Percentiles rank a stretch among this genome's conserved stretches.
These are phyloP conservation scores for Melaleuca alternifolia DNA, from an alignment of 345 rosid genomes.

Conservation along the genomic window DNA sequence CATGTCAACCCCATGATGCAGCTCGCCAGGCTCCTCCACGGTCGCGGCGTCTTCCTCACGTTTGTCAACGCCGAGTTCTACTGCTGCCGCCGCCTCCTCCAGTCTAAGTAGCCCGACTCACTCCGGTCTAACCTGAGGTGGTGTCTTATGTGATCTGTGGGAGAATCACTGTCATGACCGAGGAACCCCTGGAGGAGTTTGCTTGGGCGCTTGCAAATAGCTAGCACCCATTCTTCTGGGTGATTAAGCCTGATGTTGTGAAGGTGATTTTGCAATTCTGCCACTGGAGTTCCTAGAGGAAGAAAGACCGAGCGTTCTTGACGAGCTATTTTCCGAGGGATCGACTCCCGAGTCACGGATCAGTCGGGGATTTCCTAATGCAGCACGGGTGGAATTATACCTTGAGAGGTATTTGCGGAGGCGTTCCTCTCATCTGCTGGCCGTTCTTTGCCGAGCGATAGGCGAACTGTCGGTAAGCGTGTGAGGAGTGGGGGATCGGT, in stretches of 20 bases:
- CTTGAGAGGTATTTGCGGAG: slow-evolving; percentile 6
- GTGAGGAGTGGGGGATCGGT: slow-evolving; percentile 14
- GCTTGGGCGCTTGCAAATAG: slow-evolving; percentile 27
- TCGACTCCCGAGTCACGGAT: slow-evolving; percentile 6
- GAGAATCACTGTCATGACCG: slow-evolving; percentile 3
- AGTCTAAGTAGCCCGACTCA: not conserved
- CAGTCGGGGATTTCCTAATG: slow-evolving; percentile 17
- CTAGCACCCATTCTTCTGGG: slow-evolving; percentile 21
- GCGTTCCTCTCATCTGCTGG: slow-evolving; percentile 18
- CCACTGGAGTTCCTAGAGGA: slow-evolving; percentile 8
- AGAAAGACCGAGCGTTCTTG: slow-evolving; percentile 10
- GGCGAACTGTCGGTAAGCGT: slow-evolving; percentile 10
- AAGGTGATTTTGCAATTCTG: slow-evolving; percentile 3
- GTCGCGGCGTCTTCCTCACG: slow-evolving; percentile 21
- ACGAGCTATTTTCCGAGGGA: slow-evolving; percentile 17
- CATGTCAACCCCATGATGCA: too few relatives aligned
- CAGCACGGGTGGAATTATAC: slow-evolving; percentile 29
- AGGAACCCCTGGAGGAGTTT: slow-evolving; percentile 14
- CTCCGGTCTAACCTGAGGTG: not conserved
- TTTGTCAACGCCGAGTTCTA: slow-evolving; percentile 20
- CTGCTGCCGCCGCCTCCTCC: slow-evolving; percentile 8
- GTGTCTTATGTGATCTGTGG: slow-evolving; percentile 15
- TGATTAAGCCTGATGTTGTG: slow-evolving; percentile 13
- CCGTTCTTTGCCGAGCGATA: slow-evolving; percentile 22
- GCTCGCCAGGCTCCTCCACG: too few relatives aligned